A percentile compares a stretch with the other conserved stretches of the same genome.
phyloP scores from a whole-genome alignment of 208 protist species.

The Trypanosoma scelopori region DNA sequence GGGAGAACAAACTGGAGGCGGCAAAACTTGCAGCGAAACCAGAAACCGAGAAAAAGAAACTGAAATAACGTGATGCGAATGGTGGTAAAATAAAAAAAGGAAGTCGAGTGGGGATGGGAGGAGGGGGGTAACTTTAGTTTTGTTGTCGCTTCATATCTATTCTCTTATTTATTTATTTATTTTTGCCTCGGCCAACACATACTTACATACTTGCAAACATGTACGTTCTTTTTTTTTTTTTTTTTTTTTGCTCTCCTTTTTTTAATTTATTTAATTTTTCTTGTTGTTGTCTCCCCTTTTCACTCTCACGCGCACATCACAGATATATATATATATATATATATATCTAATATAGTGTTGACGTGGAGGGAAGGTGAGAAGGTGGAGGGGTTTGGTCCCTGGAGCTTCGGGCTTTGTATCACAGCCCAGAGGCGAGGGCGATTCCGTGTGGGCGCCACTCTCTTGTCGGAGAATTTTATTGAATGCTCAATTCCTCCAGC shows the following conservation, averaged over 20 bases:
- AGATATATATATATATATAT: background rate
- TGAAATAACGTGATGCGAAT: conserved; percentile 15
- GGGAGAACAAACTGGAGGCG: conserved; percentile 9
- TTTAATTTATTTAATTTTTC: too few species aligned
- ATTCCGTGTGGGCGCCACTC: background rate
- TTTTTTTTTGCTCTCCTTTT: conserved; percentile 1
- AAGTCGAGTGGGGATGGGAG: too few species aligned
- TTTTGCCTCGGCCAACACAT: too few species aligned
- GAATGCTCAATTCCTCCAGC: conserved; percentile 6
- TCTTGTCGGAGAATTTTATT: background rate
- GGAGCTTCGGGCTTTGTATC: background rate
- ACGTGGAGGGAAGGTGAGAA: background rate
- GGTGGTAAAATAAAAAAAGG: too few species aligned
- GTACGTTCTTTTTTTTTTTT: background rate
- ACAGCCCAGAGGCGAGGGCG: too few species aligned
- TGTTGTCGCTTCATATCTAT: background rate
- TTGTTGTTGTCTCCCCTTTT: background rate
- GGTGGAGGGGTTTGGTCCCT: background rate
- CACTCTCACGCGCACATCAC: too few species aligned
- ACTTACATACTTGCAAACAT: background rate
- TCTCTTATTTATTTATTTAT: background rate
- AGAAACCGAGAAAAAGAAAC: conserved; percentile 19
- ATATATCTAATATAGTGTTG: background rate
- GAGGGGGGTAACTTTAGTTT: background rate
- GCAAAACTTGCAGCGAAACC: background rate